Base-by-base conservation (phyloP, 306 rosid genomes). In the Dryas octopetala region DNA sequence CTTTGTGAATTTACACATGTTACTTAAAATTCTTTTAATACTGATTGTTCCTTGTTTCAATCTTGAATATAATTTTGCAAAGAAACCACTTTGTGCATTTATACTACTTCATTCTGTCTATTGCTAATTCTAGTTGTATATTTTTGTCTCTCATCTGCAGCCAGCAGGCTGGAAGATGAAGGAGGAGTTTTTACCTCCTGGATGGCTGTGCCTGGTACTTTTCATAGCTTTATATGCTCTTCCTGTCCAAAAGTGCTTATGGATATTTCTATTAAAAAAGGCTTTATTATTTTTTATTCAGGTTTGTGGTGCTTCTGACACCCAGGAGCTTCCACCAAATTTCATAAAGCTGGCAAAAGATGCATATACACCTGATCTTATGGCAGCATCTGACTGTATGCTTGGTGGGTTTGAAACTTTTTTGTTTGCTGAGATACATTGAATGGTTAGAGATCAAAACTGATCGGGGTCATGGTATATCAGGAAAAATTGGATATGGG, bases 401-500 rank as follows among this genome's bases (percentile, higher is more conserved):
- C 97, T 95, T 59, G 98, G 98, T 95, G 64, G 74, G 95, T 69
- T 78, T 62, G 51, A 72, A 71, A 51, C 59, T 77, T 71, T 19
- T 58, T 62, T 58, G 54, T 54, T 45, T 50, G 49, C 53, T 80
- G 66, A 66, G 71, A 75, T 84, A 57, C 53, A 76, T 66, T 55
- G 50, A 62, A 51, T 41, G 17, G 68, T 66, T 46, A 58, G 38
- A 13, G 64, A 75, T 66, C n/a, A 66, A 54, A 50, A 62, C 66
- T 12, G 41, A 53, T 73, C 47, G 61, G 16, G 51, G 67, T 61
- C 55, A 63, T 66, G 14, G 41, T 58, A 19, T 83, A 86, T 69
- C 82, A 95, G 99, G 99, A 75, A 95, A 95, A 92, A 90, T 95
- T 82, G 99, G 99, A 78, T 95, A 95, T 57, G 99, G 99, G 62